These are phyloP conservation scores for Hypoxylon crocopeplum DNA, from an alignment of 495 filamentous ascomycete genomes.

Conservation along the genomic window DNA sequence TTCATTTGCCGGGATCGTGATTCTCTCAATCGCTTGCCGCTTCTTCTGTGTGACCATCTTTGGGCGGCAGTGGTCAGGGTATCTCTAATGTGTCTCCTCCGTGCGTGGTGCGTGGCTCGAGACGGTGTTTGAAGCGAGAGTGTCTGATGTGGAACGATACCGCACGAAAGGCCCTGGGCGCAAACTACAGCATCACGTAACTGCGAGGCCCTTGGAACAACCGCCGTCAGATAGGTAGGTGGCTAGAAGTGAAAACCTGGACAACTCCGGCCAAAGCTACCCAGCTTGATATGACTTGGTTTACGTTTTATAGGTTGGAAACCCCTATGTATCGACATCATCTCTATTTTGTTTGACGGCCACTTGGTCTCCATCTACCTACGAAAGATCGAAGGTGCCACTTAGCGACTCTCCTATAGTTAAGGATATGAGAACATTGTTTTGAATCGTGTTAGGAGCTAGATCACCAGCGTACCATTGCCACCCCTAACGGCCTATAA, in stretches of 20 bases:
- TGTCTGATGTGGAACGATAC: slow-evolving; percentile 10
- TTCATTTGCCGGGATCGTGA: no score
- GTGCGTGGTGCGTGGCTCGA: not conserved
- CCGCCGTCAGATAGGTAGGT: not conserved
- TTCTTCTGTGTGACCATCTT: no score
- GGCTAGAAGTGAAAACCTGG: not conserved
- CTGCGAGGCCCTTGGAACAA: not conserved
- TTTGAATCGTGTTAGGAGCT: no score
- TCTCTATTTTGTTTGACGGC: not conserved
- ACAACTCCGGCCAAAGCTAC: not conserved
- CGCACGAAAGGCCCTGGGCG: not conserved
- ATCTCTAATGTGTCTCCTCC: no score
- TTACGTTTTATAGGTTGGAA: not conserved
- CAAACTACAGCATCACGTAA: not conserved
- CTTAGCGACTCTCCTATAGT: slow-evolving; percentile 1
- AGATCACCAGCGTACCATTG: slow-evolving; percentile 12
- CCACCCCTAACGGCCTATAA: slow-evolving; percentile 5
- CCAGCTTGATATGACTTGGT: not conserved
- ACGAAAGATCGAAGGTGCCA: not conserved
- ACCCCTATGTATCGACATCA: not conserved
- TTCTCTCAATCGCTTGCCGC: no score
- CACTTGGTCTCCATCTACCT: not conserved
- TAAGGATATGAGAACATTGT: no score
- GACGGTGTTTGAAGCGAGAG: not conserved
- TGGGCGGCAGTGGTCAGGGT: no score